Conservation (phyloP, 2,329 filamentous ascomycete genomes). For the Blastomyces percursus region DNA sequence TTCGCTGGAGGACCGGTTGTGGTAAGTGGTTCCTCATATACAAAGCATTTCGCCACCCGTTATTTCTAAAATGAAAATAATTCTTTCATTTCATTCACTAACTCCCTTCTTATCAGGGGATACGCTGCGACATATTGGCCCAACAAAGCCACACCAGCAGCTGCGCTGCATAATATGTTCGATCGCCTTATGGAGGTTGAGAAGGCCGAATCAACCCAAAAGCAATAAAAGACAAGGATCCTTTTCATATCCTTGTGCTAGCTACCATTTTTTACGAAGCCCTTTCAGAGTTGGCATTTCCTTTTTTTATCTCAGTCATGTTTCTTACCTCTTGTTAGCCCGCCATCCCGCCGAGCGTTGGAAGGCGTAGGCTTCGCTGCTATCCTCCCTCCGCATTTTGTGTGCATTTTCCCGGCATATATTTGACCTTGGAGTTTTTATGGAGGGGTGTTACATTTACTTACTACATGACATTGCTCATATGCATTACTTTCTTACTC, state of each 20-base stretch:
- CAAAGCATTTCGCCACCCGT: neutral
- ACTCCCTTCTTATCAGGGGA: constrained; percentile 23
- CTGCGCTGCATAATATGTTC: constrained; percentile 14
- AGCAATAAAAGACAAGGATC: neutral
- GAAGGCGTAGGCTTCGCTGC: neutral
- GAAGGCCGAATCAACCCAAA: constrained; percentile 5
- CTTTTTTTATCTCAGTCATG: neutral
- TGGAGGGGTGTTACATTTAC: neutral
- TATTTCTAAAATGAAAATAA: neutral
- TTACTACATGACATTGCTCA: neutral
- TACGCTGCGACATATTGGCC: constrained; percentile 39
- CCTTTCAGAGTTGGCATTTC: neutral
- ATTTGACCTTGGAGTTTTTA: neutral
- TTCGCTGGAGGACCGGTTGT: constrained; percentile 35
- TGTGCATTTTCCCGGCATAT: neutral
- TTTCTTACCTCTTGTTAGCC: neutral
- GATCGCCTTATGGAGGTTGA: constrained; percentile 11
- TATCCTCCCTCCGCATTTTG: neutral
- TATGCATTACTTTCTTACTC: neutral
- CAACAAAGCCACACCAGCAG: constrained; percentile 27
- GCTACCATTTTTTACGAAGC: neutral
- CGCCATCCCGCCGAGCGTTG: neutral
- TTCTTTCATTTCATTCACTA: neutral
- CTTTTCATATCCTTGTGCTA: neutral
- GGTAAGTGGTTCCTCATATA: constrained; percentile 26